These are phyloP conservation scores for Dictyostelium citrinum DNA, from an alignment of 78 protist species.

Conservation along the genomic window DNA sequence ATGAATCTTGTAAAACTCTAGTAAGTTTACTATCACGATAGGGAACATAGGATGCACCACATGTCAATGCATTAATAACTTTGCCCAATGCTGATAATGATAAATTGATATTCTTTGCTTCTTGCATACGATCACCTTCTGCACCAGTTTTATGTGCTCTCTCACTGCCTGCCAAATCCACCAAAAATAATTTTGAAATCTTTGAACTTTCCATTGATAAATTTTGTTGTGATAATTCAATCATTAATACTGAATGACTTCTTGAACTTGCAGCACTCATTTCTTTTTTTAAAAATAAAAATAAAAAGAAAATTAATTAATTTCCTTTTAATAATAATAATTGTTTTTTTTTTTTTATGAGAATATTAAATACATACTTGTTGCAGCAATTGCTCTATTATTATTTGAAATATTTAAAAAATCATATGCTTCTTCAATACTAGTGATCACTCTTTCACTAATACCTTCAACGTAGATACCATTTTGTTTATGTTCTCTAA, in stretches of 20 bases:
- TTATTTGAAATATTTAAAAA: conserved; percentile 62
- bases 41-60: conserved; percentile 77
- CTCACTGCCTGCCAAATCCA: conserved; percentile 95
- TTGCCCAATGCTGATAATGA: conserved; percentile 86
- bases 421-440: conserved; percentile 38
- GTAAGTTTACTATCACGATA: conserved; percentile 91
- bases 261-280: conserved; percentile 90
- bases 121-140: conserved; percentile 88
- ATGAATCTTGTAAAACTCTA: conserved; percentile 84
- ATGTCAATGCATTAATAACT: conserved; percentile 81
- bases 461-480: conserved; percentile 79
- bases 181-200: conserved; percentile 69
- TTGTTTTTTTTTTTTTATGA: too few relatives aligned
- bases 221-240: conserved; percentile 77
- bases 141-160: conserved; percentile 80
- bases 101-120: conserved; percentile 89
- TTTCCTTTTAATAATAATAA: too few relatives aligned
- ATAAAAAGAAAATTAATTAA: too few relatives aligned
- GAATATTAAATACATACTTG: conserved; percentile 56
- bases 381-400: conserved; percentile 84
- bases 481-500: conserved; percentile 68
- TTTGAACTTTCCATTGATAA: conserved; percentile 17
- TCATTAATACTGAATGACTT: conserved; percentile 86
- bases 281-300: neutral
- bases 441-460: conserved; percentile 17